Evolutionary conservation across 495 filamentous ascomycete genomes (phyloP), one percentile per base, ranked within the genome.

Genomic region (Paragyromitra xinjiangensis): DNA sequence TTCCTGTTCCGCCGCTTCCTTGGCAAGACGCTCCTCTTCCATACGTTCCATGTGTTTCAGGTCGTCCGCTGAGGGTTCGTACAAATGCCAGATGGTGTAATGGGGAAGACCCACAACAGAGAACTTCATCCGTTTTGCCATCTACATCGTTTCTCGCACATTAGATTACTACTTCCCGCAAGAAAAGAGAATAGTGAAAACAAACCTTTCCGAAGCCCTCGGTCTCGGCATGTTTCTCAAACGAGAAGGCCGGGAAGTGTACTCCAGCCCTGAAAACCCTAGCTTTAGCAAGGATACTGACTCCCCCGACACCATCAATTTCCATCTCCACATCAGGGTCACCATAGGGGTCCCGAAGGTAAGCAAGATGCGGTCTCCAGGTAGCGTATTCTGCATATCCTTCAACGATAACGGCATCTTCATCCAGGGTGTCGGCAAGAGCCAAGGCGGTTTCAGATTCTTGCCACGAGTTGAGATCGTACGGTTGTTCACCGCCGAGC

Each of bases 321-420:
- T 99, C 96, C 95, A 99, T 98, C 83, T 99, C 96, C 91, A 98
- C 97, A 83, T 99, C 96, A 1, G 94, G 94, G 79, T 99, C 95
- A 44, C 96, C 96, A 80, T 97, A 98, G 1, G 96, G 96, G 83
- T 99, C 96, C 16, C 96, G 91, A 1, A 99, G 89, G 82, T 99
- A 99, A 48, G 96, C 96, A 66, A 99, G 87, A 88, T 99, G 96
- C 29, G 96, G 96, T 69, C 96, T 87, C 95, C 95, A 99, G 1
- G 96, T 99, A 24, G 96, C 96, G 82, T 99, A 99, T 86, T 99
- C 96, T 45, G 96, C 96, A 81, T 99, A 99, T 29, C 96, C 96
- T 83, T 99, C 96, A 14, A 99, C 96, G 85, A 99, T 99, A 34
- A 99, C 96, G 0, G 96, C 96, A 84, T 99, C 96, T 83, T 99